Percentiles rank a stretch among this genome's conserved stretches.
Conservation (phyloP, 192 early-diverging fungal genomes). For the Entomortierella beljakovae region DNA sequence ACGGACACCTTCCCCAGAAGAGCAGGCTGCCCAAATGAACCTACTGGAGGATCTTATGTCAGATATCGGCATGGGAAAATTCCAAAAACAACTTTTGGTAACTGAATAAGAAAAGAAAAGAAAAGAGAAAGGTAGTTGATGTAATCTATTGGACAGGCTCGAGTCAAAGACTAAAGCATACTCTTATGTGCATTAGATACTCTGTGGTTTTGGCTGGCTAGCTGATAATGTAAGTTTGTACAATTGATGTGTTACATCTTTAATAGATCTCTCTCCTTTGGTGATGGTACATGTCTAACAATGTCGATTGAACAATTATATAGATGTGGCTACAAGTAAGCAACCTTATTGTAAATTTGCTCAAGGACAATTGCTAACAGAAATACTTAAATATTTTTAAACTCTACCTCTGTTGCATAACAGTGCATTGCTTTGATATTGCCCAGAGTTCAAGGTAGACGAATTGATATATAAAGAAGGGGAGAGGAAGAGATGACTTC, state of each 20-base stretch:
- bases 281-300: no score
- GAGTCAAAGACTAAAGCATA: background rate
- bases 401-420: no score
- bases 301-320: background rate
- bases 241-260: background rate
- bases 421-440: constrained; percentile 79
- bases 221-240: constrained; percentile 85
- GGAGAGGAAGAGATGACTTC: no score
- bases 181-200: constrained; percentile 48
- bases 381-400: background rate
- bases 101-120: background rate
- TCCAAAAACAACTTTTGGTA: constrained; percentile 72
- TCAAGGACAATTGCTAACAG: background rate
- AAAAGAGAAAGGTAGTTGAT: background rate
- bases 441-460: constrained; percentile 78
- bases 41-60: constrained; percentile 71
- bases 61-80: constrained; percentile 79
- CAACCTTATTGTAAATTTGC: background rate
- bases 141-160: background rate
- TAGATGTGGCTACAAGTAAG: constrained; percentile 74
- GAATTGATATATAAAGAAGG: no score
- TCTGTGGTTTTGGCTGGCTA: constrained; percentile 88
- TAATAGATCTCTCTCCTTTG: no score
- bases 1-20: constrained; percentile 44
- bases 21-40: constrained; percentile 34